Evolutionary conservation across 306 rosid species (phyloP).

Genomic region (Ceratonia siliqua): DNA sequence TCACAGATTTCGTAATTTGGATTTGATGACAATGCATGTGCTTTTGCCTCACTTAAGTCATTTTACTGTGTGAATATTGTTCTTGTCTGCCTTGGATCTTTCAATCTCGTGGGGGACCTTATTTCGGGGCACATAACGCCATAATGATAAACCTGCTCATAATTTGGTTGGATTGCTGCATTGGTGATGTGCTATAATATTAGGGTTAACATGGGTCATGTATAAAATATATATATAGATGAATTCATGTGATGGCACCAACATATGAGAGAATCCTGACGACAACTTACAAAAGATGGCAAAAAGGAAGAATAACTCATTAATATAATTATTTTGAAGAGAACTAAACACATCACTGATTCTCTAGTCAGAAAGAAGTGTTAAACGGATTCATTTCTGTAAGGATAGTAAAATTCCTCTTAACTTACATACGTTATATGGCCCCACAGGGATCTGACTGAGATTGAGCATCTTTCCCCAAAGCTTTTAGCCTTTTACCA

Average conservation of each 20-base stretch:
- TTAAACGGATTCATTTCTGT: background rate
- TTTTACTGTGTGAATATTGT: slow-evolving; percentile 3
- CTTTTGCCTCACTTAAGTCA: background rate
- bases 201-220: background rate
- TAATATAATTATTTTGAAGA: no score
- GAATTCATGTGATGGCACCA: background rate
- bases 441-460: background rate
- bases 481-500: no score
- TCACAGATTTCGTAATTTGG: slow-evolving; percentile 14
- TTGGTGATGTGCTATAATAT: background rate
- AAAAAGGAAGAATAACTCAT: background rate
- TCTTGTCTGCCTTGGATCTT: slow-evolving; percentile 13
- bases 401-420: background rate
- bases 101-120: background rate
- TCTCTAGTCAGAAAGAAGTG: background rate
- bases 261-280: slow-evolving; percentile 17
- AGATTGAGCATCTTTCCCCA: background rate
- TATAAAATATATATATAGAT: background rate
- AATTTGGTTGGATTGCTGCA: background rate
- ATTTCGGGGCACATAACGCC: no score
- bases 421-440: background rate
- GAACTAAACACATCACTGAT: background rate
- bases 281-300: background rate
- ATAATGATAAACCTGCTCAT: no score
- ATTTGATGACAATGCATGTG: slow-evolving; percentile 15